These are phyloP conservation scores for Penicillium paneum DNA, from an alignment of 2,329 filamentous ascomycete genomes.

Conservation along the genomic window DNA sequence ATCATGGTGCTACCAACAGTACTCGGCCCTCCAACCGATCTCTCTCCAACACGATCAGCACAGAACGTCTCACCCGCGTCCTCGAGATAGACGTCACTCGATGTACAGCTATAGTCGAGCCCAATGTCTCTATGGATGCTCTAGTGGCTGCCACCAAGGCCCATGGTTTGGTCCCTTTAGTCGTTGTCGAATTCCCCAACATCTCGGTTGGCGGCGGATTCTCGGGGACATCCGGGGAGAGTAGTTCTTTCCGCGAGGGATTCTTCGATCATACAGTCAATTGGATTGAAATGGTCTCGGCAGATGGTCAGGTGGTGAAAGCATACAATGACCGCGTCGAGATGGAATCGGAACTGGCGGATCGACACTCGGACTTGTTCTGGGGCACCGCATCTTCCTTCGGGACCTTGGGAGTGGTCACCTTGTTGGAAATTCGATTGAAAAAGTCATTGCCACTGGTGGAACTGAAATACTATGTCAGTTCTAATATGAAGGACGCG, in stretches of 20 bases:
- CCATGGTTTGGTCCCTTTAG: slow-evolving; percentile 57
- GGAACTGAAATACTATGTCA: slow-evolving; percentile 59
- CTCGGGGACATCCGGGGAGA: slow-evolving; percentile 64
- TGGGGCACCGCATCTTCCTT: slow-evolving; percentile 58
- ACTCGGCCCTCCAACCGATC: slow-evolving; percentile 57
- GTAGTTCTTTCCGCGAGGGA: slow-evolving; percentile 63
- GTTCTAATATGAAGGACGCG: slow-evolving; percentile 49
- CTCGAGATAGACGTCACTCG: slow-evolving; percentile 55
- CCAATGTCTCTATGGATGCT: slow-evolving; percentile 66
- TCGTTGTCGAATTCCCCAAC: slow-evolving; percentile 69
- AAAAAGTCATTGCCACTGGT: slow-evolving; percentile 56
- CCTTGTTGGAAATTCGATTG: slow-evolving; percentile 58
- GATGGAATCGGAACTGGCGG: slow-evolving; percentile 11
- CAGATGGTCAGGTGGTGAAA: slow-evolving; percentile 54
- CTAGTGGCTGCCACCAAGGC: slow-evolving; percentile 57
- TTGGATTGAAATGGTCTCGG: slow-evolving; percentile 61
- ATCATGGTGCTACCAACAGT: slow-evolving; percentile 73
- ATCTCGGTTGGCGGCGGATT: slow-evolving; percentile 68
- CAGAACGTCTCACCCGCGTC: slow-evolving; percentile 61
- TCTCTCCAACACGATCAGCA: slow-evolving; percentile 59
- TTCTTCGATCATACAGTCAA: slow-evolving; percentile 64
- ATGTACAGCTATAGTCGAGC: slow-evolving; percentile 62
- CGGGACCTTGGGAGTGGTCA: slow-evolving; percentile 61
- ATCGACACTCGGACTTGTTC: slow-evolving; percentile 55
- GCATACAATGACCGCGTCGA: slow-evolving; percentile 38